phyloP scores from a whole-genome alignment of 2,329 filamentous ascomycete genomes.

The Alternaria ethzedia region DNA sequence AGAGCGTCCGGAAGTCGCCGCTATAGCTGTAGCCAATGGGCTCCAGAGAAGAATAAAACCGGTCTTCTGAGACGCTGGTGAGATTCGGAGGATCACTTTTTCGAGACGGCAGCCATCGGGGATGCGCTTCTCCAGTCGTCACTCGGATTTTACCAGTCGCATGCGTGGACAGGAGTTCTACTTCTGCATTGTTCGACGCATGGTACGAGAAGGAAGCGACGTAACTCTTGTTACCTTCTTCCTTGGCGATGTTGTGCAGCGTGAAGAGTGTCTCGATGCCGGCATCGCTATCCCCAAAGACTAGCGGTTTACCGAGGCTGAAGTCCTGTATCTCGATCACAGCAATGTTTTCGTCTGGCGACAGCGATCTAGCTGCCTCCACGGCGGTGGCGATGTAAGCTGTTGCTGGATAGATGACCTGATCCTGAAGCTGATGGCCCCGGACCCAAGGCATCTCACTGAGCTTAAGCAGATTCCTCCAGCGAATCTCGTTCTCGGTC shows the following conservation, averaged over 20 bases:
- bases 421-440: background rate
- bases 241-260: background rate
- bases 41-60: background rate
- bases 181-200: background rate
- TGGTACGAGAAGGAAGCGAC: background rate
- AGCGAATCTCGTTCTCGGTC: background rate
- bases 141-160: background rate
- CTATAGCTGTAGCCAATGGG: background rate
- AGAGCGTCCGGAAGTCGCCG: background rate
- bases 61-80: background rate
- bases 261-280: background rate
- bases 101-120: background rate
- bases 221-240: background rate
- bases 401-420: background rate
- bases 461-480: background rate
- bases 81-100: background rate
- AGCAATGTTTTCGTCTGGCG: background rate
- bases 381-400: background rate
- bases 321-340: conserved; percentile 1
- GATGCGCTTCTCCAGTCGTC: background rate
- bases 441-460: conserved; percentile 2
- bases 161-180: background rate
- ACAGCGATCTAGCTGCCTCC: background rate
- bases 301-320: background rate
- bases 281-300: background rate